phyloP scores from a whole-genome alignment of 2,329 filamentous ascomycete species.

The Beauveria scarabaeidicola region DNA sequence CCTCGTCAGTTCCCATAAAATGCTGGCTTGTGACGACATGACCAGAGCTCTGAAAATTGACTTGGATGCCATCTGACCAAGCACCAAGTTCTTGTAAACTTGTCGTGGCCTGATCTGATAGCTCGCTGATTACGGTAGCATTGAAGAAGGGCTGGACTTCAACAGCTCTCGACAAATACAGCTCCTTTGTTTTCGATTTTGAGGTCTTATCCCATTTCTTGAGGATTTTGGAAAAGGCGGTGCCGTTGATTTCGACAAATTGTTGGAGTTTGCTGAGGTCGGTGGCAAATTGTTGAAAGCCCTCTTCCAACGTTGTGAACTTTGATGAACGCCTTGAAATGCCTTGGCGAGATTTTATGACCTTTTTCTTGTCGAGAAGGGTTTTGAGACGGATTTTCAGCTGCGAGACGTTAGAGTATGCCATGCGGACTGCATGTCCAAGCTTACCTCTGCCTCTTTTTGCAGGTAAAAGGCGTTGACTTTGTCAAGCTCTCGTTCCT shows the following conservation, averaged over 20 bases:
- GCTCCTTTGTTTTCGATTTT: conserved; percentile 96
- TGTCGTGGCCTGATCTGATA: conserved; percentile 96
- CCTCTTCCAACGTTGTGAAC: conserved; percentile 91
- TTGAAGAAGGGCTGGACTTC: conserved; percentile 99
- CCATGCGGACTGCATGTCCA: background rate
- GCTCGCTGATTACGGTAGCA: conserved; percentile 87
- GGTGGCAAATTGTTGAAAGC: conserved; percentile 93
- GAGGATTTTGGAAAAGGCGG: conserved; percentile 94
- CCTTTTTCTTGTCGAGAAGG: conserved; percentile 87
- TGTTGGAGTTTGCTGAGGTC: conserved; percentile 97
- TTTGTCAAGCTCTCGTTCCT: conserved; percentile 97
- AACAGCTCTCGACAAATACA: conserved; percentile 90
- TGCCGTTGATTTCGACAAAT: conserved; percentile 97
- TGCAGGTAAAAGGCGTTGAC: conserved; percentile 97
- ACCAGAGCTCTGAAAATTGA: conserved; percentile 63
- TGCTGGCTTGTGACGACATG: conserved; percentile 59
- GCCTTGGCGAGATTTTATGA: conserved; percentile 72
- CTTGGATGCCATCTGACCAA: conserved; percentile 93
- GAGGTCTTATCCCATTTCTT: conserved; percentile 99
- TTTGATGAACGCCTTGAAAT: conserved; percentile 83
- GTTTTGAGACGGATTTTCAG: conserved; percentile 90
- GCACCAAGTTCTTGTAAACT: conserved; percentile 89
- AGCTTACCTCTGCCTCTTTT: conserved; percentile 87
- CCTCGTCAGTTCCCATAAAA: conserved; percentile 69
- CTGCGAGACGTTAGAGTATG: conserved; percentile 34